Conservation (phyloP, 2,329 filamentous ascomycete species). For the Neopestalotiopsis sp. region DNA sequence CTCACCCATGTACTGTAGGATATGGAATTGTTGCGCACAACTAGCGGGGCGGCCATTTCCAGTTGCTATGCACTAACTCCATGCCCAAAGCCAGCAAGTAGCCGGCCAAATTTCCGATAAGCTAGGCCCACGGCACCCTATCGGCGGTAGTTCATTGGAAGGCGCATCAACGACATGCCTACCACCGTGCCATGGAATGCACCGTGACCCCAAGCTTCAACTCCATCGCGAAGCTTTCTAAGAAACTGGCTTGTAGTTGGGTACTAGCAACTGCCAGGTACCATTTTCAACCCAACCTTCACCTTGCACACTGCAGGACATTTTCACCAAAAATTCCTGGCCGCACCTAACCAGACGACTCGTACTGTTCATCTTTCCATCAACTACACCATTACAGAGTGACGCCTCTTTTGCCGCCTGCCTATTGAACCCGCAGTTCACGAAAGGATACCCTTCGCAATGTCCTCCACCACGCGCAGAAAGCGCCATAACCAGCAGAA, state of each 20-base stretch:
- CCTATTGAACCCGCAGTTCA: background rate
- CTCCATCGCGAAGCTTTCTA: background rate
- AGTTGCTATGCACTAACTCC: background rate
- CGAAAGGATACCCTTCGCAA: conserved; percentile 22
- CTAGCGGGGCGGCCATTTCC: background rate
- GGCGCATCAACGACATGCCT: background rate
- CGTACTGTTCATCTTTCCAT: too few relatives aligned
- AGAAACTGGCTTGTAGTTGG: background rate
- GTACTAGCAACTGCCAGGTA: too few relatives aligned
- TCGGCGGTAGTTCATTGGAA: conserved; percentile 3
- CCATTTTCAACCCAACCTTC: background rate
- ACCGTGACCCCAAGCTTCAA: background rate
- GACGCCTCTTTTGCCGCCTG: background rate
- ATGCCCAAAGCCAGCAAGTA: background rate
- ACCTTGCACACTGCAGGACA: background rate
- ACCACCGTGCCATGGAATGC: too few relatives aligned
- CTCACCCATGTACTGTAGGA: too few relatives aligned
- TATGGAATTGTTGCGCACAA: background rate
- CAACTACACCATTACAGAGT: background rate
- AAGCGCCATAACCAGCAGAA: conserved; percentile 32
- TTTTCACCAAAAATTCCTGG: too few relatives aligned
- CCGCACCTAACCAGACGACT: too few relatives aligned
- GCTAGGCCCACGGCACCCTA: background rate
- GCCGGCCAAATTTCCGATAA: background rate
- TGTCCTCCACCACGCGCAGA: conserved; percentile 42